Conservation (phyloP, 495 filamentous ascomycete genomes). For the Lentithecium fluviatile region DNA sequence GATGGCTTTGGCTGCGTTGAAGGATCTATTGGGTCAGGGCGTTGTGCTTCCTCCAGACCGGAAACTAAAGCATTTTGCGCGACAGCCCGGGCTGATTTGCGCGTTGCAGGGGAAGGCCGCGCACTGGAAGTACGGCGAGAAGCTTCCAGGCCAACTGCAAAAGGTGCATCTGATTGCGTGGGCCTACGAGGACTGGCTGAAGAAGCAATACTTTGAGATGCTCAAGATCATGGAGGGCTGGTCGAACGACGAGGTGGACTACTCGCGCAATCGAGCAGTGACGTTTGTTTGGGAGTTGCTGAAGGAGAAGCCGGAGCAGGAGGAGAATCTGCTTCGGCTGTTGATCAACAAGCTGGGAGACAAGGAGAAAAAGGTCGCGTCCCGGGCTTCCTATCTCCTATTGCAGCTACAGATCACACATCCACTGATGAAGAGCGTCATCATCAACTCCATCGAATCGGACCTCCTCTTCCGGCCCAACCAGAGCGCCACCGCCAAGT, state of each 20-base stretch:
- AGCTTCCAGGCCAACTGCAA: slow-evolving; percentile 67
- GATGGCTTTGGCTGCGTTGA: slow-evolving; percentile 84
- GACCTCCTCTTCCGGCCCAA: slow-evolving; percentile 85
- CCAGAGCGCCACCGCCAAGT: slow-evolving; percentile 83
- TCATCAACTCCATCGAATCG: slow-evolving; percentile 77
- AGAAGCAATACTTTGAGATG: slow-evolving; percentile 85
- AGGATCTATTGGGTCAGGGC: slow-evolving; percentile 89
- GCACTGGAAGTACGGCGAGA: slow-evolving; percentile 64
- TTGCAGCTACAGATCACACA: slow-evolving; percentile 86
- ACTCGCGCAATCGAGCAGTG: slow-evolving; percentile 77
- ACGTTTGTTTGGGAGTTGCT: slow-evolving; percentile 87
- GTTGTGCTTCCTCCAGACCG: slow-evolving; percentile 78
- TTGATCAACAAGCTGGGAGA: slow-evolving; percentile 96
- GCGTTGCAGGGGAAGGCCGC: slow-evolving; percentile 59
- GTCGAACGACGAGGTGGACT: slow-evolving; percentile 92
- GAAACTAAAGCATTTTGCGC: slow-evolving; percentile 73
- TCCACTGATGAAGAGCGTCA: slow-evolving; percentile 86
- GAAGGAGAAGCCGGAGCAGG: slow-evolving; percentile 95
- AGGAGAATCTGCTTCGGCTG: slow-evolving; percentile 86
- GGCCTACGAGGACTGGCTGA: slow-evolving; percentile 94
- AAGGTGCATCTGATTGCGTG: slow-evolving; percentile 78
- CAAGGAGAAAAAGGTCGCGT: slow-evolving; percentile 88
- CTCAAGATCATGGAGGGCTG: slow-evolving; percentile 85
- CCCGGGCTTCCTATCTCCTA: slow-evolving; percentile 83
- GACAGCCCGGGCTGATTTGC: slow-evolving; percentile 71